Evolutionary conservation across 2,329 filamentous ascomycete species (phyloP), one percentile per base, ranked within the genome.

Genomic region (Aspergillus ruber): DNA sequence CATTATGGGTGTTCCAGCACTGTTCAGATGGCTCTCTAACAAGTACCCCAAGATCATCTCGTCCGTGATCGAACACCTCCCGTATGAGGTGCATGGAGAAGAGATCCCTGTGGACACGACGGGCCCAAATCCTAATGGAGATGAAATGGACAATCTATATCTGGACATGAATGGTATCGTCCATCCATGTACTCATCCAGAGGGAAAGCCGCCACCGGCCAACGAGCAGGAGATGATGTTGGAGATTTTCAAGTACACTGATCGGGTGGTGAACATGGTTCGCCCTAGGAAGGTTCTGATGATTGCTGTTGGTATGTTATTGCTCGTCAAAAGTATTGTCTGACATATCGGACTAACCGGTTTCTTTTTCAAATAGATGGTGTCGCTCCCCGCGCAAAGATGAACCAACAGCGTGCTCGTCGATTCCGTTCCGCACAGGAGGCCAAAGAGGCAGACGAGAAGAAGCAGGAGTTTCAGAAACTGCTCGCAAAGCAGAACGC

Each of bases 171-270:
- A 98, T 70, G 94, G 93, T 66, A 98, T 98, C 57, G 93, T 98
- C 33, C 93, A 98, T 75, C 94, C 94, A 27, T 98, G 93, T 73
- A 95, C 91, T 42, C 93, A 98, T 72, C 93, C 93, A 0, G 93
- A 98, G 68, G 91, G 97, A 63, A 83, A 83, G 53, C 90, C 93
- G 2, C 83, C 93, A 3, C 93, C 93, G 9, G 86, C 85, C 62
- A 91, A 93, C 51, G 93, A 98, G 74, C 89, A 95, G 67, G 93
- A 97, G 73, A 98, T 98, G 93, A 98, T 98, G 93, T 68, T 96
- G 60, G 94, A 94, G 64, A 84, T 98, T 52, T 98, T 98, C 77
- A 88, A 86, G 65, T 98, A 98, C 71, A 98, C 93, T n/a, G 90
- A 98, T 65, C 86, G 93, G 50, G 90, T 98, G 20, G 88, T 98